A percentile compares a stretch with the other conserved stretches of the same genome.
Conservation (phyloP, 2,329 filamentous ascomycete genomes). For the Aureobasidium namibiae region DNA sequence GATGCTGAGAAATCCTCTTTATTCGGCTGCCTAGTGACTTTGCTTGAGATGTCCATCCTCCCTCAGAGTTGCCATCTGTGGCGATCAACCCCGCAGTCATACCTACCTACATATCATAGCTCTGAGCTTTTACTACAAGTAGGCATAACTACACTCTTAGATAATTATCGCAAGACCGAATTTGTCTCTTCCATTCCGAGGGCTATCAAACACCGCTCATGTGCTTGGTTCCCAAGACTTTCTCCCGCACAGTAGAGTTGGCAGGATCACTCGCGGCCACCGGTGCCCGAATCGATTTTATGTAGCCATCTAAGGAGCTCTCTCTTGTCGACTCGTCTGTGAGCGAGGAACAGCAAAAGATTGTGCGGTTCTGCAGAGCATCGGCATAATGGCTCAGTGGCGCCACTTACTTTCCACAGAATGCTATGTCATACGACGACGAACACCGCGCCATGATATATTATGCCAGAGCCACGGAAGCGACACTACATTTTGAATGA, state of each 20-base stretch:
- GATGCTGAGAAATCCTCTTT: background rate
- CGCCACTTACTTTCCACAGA: background rate
- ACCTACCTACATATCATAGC: too few relatives aligned
- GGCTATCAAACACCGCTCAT: background rate
- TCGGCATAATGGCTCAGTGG: background rate
- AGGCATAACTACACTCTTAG: background rate
- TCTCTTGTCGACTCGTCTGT: background rate
- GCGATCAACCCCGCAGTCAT: background rate
- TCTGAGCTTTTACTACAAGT: too few relatives aligned
- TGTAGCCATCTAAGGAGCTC: background rate
- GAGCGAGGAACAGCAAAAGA: too few relatives aligned
- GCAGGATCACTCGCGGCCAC: background rate
- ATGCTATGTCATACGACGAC: too few relatives aligned
- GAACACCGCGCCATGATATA: too few relatives aligned
- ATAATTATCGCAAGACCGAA: background rate
- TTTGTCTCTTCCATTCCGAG: background rate
- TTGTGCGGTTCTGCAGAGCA: background rate
- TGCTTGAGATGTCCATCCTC: background rate
- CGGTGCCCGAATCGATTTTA: background rate
- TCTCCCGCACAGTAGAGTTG: too few relatives aligned
- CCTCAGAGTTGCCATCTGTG: background rate
- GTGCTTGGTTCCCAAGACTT: background rate
- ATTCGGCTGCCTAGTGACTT: background rate
- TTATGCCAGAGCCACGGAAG: too few relatives aligned
- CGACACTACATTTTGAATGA: too few relatives aligned